These are phyloP conservation scores for Hypericum androsaemum DNA, from an alignment of 345 rosid genomes.

Conservation along the genomic window DNA sequence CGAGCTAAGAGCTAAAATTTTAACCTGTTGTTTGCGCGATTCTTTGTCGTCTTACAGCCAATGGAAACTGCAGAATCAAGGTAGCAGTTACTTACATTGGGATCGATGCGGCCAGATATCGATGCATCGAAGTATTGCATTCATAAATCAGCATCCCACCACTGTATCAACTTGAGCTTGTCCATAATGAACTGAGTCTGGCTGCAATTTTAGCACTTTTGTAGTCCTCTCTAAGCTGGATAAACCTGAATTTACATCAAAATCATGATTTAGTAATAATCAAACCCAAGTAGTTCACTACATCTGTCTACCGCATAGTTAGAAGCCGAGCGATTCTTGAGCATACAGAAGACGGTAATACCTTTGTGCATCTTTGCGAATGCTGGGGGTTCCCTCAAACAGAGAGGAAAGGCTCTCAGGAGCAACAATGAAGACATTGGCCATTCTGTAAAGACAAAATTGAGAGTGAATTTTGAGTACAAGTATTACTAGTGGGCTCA, in stretches of 20 bases:
- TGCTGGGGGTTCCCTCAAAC: constrained; percentile 94
- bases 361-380: constrained; percentile 91
- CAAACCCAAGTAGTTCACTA: too few relatives aligned
- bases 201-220: constrained; percentile 88
- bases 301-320: too few relatives aligned
- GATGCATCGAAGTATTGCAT: too few relatives aligned
- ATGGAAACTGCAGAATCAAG: too few relatives aligned
- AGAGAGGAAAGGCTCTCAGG: constrained; percentile 87
- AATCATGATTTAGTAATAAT: background rate
- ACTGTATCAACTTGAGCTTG: constrained; percentile 48
- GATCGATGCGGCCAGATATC: too few relatives aligned
- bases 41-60: too few relatives aligned
- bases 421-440: constrained; percentile 92
- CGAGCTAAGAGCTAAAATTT: too few relatives aligned
- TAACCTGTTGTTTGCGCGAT: too few relatives aligned
- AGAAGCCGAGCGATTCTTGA: too few relatives aligned
- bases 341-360: constrained; percentile 10
- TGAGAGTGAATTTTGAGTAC: background rate
- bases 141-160: constrained; percentile 10
- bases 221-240: constrained; percentile 90
- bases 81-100: too few relatives aligned
- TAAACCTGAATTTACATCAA: constrained; percentile 47
- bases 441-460: constrained; percentile 51
- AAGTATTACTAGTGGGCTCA: too few relatives aligned
- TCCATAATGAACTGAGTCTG: constrained; percentile 70